A percentile compares a stretch with the other conserved stretches of the same genome.
phyloP scores from a whole-genome alignment of 257 asterid species.

The Capsicum chinense region DNA sequence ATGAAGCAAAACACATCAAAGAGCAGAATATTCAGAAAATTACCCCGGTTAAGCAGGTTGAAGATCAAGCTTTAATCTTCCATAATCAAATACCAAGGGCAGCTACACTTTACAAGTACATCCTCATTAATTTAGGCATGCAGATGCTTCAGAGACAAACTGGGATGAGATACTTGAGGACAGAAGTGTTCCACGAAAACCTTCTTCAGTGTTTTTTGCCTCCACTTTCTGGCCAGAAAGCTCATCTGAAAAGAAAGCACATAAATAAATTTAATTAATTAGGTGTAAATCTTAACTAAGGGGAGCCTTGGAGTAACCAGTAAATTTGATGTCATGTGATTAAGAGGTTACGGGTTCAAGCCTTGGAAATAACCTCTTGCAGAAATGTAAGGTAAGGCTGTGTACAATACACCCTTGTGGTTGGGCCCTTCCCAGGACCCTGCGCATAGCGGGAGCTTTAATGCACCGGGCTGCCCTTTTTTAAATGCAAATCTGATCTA shows the following conservation, averaged over 20 bases:
- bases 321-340: no score
- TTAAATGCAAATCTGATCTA: background rate
- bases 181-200: conserved; percentile 96
- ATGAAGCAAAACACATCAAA: background rate
- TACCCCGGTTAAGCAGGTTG: conserved; percentile 12
- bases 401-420: no score
- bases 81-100: conserved; percentile 22
- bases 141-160: conserved; percentile 59
- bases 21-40: conserved; percentile 22
- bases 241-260: conserved; percentile 65
- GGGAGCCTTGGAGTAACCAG: no score
- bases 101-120: conserved; percentile 1
- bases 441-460: no score
- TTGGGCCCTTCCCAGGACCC: no score
- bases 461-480: no score
- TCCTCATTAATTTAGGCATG: conserved; percentile 52
- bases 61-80: background rate
- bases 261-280: conserved; percentile 1
- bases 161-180: conserved; percentile 72
- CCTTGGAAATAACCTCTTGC: no score
- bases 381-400: no score
- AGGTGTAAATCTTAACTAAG: no score
- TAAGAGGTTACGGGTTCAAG: no score
- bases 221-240: conserved; percentile 72
- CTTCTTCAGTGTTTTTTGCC: conserved; percentile 64